Conservation (phyloP, 164 flowering plant species). For the Aristolochia californica region DNA sequence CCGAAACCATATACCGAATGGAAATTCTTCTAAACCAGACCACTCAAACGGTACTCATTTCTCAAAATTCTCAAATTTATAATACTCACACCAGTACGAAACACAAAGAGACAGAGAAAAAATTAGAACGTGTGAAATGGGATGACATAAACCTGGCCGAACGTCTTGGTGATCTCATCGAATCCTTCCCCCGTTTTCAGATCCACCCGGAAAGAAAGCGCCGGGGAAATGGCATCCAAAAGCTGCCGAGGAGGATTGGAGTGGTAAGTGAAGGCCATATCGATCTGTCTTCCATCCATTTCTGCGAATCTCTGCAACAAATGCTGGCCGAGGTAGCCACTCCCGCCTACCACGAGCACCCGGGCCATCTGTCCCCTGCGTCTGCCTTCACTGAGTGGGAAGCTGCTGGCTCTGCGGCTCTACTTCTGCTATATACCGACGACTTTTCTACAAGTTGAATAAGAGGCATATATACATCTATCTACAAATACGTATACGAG, state of each 20-base stretch:
- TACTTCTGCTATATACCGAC: no score
- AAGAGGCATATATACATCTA: no score
- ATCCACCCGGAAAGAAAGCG: slow-evolving; percentile 51
- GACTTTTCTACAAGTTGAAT: no score
- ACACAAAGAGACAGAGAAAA: background rate
- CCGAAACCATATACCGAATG: background rate
- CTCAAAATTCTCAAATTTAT: background rate
- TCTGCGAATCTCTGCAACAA: slow-evolving; percentile 40
- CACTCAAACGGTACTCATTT: background rate
- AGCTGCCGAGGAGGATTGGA: slow-evolving; percentile 36
- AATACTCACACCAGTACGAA: background rate
- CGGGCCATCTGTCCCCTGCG: no score
- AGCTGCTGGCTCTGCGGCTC: no score
- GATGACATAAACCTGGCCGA: slow-evolving; percentile 52
- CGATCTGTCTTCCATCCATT: slow-evolving; percentile 17
- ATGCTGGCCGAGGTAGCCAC: slow-evolving; percentile 90
- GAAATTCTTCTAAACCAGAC: background rate
- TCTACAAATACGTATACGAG: no score
- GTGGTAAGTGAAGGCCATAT: slow-evolving; percentile 60
- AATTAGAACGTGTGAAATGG: background rate
- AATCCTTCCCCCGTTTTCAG: slow-evolving; percentile 53
- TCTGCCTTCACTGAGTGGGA: no score
- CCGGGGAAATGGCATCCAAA: slow-evolving; percentile 39
- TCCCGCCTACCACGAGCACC: slow-evolving; percentile 79
- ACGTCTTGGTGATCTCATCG: slow-evolving; percentile 31